These are phyloP conservation scores for Penicillium rolfsii DNA, from an alignment of 2,329 filamentous ascomycete species.

Conservation along the genomic window DNA sequence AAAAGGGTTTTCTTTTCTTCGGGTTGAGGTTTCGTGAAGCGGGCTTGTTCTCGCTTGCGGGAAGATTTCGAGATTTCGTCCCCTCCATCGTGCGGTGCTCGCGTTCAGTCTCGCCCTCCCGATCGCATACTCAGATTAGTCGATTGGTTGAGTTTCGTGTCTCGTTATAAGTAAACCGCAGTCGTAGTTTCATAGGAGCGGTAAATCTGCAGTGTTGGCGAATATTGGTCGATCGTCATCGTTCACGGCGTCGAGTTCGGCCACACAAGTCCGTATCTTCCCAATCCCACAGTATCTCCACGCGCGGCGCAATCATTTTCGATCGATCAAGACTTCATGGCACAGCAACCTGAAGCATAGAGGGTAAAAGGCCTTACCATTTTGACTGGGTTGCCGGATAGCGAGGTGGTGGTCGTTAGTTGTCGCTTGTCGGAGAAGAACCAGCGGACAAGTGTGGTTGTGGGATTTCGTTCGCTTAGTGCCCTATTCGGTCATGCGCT, in stretches of 20 bases:
- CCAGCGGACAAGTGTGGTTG: conserved; percentile 43
- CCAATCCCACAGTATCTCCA: conserved; percentile 20
- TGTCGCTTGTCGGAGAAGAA: conserved; percentile 46
- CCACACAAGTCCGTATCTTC: conserved; percentile 25
- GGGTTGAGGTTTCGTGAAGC: neutral
- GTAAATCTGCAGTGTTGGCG: neutral
- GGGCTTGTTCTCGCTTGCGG: neutral
- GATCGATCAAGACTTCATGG: conserved; percentile 28
- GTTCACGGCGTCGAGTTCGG: conserved; percentile 24
- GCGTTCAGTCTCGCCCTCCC: neutral
- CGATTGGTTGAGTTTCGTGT: neutral
- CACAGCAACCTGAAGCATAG: conserved; percentile 26
- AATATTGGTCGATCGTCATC: conserved; percentile 15
- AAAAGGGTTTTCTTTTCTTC: too few relatives aligned
- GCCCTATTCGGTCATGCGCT: conserved; percentile 41
- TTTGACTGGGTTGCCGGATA: conserved; percentile 53
- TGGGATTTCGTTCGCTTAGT: conserved; percentile 52
- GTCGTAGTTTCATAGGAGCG: neutral
- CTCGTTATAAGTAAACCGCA: neutral
- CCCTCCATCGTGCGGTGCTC: neutral
- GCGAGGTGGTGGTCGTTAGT: conserved; percentile 47
- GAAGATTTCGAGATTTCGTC: neutral
- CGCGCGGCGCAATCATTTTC: conserved; percentile 24
- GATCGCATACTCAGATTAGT: neutral
- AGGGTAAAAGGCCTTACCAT: conserved; percentile 45